Conservation (phyloP, 2,329 filamentous ascomycete genomes). For the Cryphonectria nitschkei region DNA sequence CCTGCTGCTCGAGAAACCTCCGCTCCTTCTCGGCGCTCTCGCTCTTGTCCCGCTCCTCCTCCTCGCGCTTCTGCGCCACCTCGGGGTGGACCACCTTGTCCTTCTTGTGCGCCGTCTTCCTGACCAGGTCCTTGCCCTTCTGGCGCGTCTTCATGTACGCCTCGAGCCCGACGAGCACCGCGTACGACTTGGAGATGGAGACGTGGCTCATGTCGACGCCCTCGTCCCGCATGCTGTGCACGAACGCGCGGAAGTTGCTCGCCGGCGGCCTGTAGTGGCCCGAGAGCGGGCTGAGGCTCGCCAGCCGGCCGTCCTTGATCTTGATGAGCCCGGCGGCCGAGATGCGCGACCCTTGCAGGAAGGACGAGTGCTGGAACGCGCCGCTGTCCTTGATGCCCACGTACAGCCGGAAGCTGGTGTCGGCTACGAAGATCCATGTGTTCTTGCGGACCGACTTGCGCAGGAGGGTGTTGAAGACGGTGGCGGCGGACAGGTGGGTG, state of each 20-base stretch:
- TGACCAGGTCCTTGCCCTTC: conserved; percentile 61
- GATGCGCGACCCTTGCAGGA: conserved; percentile 81
- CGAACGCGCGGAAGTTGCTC: conserved; percentile 81
- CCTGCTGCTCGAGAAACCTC: conserved; percentile 46
- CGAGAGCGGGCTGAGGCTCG: conserved; percentile 69
- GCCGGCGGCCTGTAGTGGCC: conserved; percentile 87
- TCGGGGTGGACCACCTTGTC: conserved; percentile 66
- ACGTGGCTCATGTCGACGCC: conserved; percentile 81
- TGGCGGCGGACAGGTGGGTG: conserved; percentile 67
- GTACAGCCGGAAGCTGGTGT: conserved; percentile 83
- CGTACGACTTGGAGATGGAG: conserved; percentile 80
- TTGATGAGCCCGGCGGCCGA: conserved; percentile 83
- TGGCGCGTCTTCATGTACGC: conserved; percentile 72
- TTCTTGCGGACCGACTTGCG: conserved; percentile 81
- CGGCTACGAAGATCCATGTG: conserved; percentile 92
- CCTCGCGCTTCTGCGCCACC: conserved; percentile 58
- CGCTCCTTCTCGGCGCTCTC: conserved; percentile 60
- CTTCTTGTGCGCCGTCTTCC: conserved; percentile 55
- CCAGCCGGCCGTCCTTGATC: conserved; percentile 79
- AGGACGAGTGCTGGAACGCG: conserved; percentile 89
- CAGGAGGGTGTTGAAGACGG: conserved; percentile 77
- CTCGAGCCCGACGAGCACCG: conserved; percentile 81
- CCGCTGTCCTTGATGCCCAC: conserved; percentile 89
- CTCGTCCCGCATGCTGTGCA: conserved; percentile 70
- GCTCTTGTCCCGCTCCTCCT: conserved; percentile 63